Base-by-base conservation (phyloP, 345 rosid species). In the Linum trigynum region DNA sequence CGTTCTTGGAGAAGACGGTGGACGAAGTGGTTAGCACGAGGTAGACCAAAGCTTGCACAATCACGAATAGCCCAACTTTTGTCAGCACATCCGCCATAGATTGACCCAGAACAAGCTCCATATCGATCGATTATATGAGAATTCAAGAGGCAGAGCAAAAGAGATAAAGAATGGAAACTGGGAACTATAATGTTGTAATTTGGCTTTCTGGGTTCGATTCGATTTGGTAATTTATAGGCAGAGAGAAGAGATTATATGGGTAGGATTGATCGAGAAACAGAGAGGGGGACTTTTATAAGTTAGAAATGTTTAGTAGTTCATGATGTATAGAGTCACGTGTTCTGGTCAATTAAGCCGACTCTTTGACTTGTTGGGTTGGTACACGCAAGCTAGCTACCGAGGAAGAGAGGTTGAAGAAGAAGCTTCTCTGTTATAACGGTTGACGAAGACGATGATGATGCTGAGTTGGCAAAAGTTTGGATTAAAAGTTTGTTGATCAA, bases 41-140 rank as follows among this genome's bases (percentile, higher is more conserved):
- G 69, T 84, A 88, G 11, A 87, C 85, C 70, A 88, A 69, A 3
- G 75, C 84, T 75, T 85, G 95, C 5, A 85, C 82, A 53, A 83
- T 14, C 39, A 69, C 72, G 60, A 88, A 85, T 48, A 65, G 5
- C 39, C 59, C 72, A 67, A 77, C 75, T 79, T 86, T 86, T 68
- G 82, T 43, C 41, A 85, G 16, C 75, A 72, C 69, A 8, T 75
- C 85, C 32, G 67, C 79, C 63, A 76, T 8, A 1, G 61, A 9
- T 7, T 7, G 14, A 6, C 53, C 53, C 11, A 48, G 53, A 48
- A 23, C 32, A 23, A 48, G 53, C 53, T 48, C 14, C 53, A 48
- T 48, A 14, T 23, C 32, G 1, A 23, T 23, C 32, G 32, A 0
- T 23, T 23, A 23, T 41, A 41, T 45, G 7, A 7, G 11, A 5